These are phyloP conservation scores for Epichloe bromicola DNA, from an alignment of 2,329 filamentous ascomycete species.

Conservation along the genomic window DNA sequence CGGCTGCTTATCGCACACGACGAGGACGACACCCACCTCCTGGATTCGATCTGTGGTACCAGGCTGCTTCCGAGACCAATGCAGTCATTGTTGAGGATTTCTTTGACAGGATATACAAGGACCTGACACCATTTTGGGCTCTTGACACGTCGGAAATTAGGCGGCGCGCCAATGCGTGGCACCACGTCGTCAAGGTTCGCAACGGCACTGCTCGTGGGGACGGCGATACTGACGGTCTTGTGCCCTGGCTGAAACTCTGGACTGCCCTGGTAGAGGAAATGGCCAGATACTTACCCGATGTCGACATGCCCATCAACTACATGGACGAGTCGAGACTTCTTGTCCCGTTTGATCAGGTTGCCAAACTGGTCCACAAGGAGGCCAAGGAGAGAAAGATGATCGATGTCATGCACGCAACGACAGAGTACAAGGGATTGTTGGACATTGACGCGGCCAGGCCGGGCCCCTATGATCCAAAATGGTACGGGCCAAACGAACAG, in stretches of 20 bases:
- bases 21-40: conserved; percentile 50
- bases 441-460: conserved; percentile 22
- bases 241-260: conserved; percentile 35
- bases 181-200: conserved; percentile 34
- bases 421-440: conserved; percentile 27
- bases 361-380: conserved; percentile 36
- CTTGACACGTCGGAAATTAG: conserved; percentile 29
- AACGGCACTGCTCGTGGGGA: conserved; percentile 26
- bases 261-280: conserved; percentile 37
- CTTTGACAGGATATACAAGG: conserved; percentile 52
- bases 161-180: conserved; percentile 28
- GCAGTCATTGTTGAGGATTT: conserved; percentile 50
- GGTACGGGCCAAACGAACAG: conserved; percentile 30
- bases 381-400: conserved; percentile 28
- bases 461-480: conserved; percentile 32
- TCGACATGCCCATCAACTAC: conserved; percentile 54
- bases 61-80: conserved; percentile 36
- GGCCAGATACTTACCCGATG: conserved; percentile 42
- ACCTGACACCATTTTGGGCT: conserved; percentile 48
- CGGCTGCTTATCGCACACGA: conserved; percentile 39
- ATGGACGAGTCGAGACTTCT: conserved; percentile 52
- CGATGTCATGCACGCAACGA: conserved; percentile 29
- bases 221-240: conserved; percentile 27
- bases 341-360: conserved; percentile 44
- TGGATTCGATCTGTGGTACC: conserved; percentile 48